Conservation (phyloP, 2,329 filamentous ascomycete species). For the Diatrype stigma region DNA sequence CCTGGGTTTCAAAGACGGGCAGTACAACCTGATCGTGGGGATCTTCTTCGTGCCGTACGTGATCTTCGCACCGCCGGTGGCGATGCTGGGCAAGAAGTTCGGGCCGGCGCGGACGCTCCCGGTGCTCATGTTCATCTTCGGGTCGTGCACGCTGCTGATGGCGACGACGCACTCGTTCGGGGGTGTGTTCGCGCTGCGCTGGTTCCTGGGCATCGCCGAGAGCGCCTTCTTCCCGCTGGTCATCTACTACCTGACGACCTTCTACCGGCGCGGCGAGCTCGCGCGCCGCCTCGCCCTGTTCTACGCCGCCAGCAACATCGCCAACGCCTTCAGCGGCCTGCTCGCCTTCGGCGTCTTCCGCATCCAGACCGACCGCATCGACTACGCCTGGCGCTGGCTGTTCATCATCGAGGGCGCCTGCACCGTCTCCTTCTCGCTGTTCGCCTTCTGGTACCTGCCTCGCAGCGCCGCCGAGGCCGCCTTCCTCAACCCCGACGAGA, state of each 20-base stretch:
- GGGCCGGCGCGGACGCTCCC: conserved; percentile 62
- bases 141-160: conserved; percentile 58
- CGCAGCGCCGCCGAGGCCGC: conserved; percentile 57
- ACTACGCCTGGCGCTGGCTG: conserved; percentile 44
- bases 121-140: conserved; percentile 62
- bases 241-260: conserved; percentile 53
- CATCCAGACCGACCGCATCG: conserved; percentile 32
- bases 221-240: conserved; percentile 67
- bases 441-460: conserved; percentile 69
- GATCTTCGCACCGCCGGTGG: conserved; percentile 60
- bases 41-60: conserved; percentile 75
- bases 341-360: conserved; percentile 47
- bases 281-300: conserved; percentile 68
- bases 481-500: conserved; percentile 65
- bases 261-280: conserved; percentile 68
- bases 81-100: conserved; percentile 64
- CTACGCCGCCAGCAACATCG: conserved; percentile 72
- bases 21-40: conserved; percentile 66
- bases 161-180: conserved; percentile 55
- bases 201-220: conserved; percentile 67
- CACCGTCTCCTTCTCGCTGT: conserved; percentile 57
- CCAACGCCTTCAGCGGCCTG: conserved; percentile 51
- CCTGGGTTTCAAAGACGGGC: conserved; percentile 54
- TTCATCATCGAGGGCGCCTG: conserved; percentile 46
- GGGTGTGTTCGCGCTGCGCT: conserved; percentile 63